Percentiles rank a stretch among this genome's conserved stretches.
phyloP scores from a whole-genome alignment of 1,139 yeast species.

The Taphrina betulina region DNA sequence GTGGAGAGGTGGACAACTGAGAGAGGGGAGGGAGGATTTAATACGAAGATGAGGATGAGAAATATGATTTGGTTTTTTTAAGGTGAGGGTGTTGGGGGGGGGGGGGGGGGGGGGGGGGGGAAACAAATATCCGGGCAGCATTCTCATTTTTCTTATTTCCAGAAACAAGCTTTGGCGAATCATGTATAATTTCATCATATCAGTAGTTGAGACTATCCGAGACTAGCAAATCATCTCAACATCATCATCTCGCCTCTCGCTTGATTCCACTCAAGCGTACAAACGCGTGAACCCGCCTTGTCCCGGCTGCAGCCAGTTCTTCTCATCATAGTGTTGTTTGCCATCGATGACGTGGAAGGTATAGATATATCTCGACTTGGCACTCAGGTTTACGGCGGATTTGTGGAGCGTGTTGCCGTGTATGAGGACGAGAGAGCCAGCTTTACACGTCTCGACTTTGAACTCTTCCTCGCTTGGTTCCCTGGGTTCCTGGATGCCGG shows the following conservation, averaged over 20 bases:
- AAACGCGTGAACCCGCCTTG: conserved; percentile 23
- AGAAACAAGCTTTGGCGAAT: too few species aligned
- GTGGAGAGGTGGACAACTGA: not conserved
- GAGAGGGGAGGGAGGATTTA: too few species aligned
- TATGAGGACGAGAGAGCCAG: conserved; percentile 57
- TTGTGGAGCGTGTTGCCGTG: conserved; percentile 71
- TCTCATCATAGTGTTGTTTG: conserved; percentile 53
- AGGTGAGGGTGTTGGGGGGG: too few species aligned
- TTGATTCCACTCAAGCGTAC: conserved; percentile 4
- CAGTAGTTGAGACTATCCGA: too few species aligned
- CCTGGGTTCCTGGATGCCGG: not conserved
- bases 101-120: too few species aligned
- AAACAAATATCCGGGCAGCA: too few species aligned
- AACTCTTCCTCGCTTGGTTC: conserved; percentile 47
- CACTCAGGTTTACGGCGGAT: conserved; percentile 60
- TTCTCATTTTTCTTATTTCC: too few species aligned
- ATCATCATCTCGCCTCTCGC: not conserved
- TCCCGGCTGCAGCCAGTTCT: conserved; percentile 64
- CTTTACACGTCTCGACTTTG: conserved; percentile 57
- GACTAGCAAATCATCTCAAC: too few species aligned
- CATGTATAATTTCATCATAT: too few species aligned
- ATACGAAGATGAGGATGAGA: too few species aligned
- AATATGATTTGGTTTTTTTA: too few species aligned
- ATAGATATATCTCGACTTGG: conserved; percentile 66
- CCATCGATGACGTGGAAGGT: conserved; percentile 75